These are phyloP conservation scores for Aspergillus calidoustus DNA, from an alignment of 2,329 filamentous ascomycete genomes.

Conservation along the genomic window DNA sequence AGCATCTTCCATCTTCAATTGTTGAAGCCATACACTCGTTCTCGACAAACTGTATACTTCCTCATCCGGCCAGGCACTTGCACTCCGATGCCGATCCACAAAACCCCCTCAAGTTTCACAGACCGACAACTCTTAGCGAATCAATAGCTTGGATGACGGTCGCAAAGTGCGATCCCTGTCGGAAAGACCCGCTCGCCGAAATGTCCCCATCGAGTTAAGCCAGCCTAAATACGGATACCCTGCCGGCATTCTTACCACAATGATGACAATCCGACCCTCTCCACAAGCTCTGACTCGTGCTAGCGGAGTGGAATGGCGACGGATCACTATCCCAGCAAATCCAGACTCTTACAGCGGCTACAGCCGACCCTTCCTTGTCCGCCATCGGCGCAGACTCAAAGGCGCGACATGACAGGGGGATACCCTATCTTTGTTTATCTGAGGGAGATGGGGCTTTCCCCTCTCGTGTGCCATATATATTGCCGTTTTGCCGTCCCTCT, in stretches of 20 bases:
- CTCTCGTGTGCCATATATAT: background rate
- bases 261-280: background rate
- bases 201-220: slow-evolving; percentile 9
- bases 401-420: background rate
- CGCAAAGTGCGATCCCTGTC: background rate
- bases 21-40: background rate
- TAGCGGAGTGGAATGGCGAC: background rate
- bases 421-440: background rate
- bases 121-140: background rate
- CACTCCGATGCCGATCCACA: background rate
- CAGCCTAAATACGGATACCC: background rate
- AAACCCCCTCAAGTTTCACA: background rate
- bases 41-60: background rate
- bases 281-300: background rate
- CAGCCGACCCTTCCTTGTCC: slow-evolving; percentile 2
- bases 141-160: background rate
- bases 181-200: slow-evolving; percentile 9
- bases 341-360: slow-evolving; percentile 1
- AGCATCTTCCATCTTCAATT: background rate
- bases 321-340: background rate
- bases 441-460: background rate
- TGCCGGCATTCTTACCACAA: background rate
- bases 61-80: background rate
- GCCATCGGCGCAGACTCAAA: background rate
- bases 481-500: background rate